Evolutionary conservation across 1,284 basidiomycete species (phyloP).

Genomic region (Sparassis latifolia): DNA sequence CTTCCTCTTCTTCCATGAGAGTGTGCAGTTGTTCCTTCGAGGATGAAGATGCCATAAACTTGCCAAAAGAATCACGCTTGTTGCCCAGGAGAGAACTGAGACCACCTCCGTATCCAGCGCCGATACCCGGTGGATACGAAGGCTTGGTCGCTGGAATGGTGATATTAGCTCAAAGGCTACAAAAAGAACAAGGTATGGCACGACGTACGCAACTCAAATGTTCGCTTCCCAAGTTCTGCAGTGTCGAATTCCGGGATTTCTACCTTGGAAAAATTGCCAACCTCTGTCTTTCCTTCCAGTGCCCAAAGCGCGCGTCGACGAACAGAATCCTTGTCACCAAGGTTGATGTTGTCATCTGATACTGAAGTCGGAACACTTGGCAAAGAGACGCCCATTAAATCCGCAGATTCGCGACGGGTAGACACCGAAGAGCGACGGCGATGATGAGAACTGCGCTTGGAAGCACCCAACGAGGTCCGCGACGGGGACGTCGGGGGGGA

Average conservation of each 20-base stretch:
- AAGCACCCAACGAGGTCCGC: conserved; percentile 26
- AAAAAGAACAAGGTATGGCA: conserved; percentile 5
- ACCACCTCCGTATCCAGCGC: conserved; percentile 34
- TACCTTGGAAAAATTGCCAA: conserved; percentile 57
- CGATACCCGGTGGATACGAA: conserved; percentile 43
- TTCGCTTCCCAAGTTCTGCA: conserved; percentile 45
- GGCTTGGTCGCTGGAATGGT: conserved; percentile 39
- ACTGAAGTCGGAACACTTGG: conserved; percentile 50
- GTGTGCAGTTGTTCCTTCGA: conserved; percentile 72
- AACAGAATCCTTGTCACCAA: conserved; percentile 70
- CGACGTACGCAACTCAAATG: conserved; percentile 59
- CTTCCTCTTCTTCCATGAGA: conserved; percentile 75
- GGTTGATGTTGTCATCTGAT: conserved; percentile 58
- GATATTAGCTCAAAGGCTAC: conserved; percentile 6
- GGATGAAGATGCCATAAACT: conserved; percentile 50
- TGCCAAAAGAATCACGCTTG: conserved; percentile 72
- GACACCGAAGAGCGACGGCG: conserved; percentile 79
- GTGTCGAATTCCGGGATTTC: conserved; percentile 72
- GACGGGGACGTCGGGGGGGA: conserved; percentile 24
- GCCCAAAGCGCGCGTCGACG: conserved; percentile 73
- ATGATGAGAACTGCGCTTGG: conserved; percentile 72
- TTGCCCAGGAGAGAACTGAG: conserved; percentile 37
- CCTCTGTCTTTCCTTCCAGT: conserved; percentile 68
- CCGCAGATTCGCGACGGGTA: conserved; percentile 75
- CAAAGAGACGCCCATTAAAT: conserved; percentile 73